Evolutionary conservation across 148 eudicot species (phyloP).

Genomic region (Dianthus caryophyllus): DNA sequence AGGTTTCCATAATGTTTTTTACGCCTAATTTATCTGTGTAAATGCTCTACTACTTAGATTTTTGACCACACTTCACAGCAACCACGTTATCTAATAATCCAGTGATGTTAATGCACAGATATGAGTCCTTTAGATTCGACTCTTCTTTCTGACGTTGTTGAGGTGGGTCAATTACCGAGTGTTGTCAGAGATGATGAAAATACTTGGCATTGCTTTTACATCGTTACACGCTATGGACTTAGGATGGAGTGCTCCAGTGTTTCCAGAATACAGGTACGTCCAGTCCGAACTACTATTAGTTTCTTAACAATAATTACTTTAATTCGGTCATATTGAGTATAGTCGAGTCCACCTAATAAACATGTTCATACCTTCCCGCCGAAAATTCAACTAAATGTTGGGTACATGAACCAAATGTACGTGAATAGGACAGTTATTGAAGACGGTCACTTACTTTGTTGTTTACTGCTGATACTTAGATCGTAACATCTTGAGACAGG

Average conservation of each 20-base stretch:
- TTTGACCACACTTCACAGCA: slow-evolving; percentile 3
- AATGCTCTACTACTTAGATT: neutral
- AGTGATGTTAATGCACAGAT: slow-evolving; percentile 38
- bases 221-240: slow-evolving; percentile 63
- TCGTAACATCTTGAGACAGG: slow-evolving; percentile 28
- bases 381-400: no score
- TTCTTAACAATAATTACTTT: neutral
- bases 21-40: neutral
- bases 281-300: neutral
- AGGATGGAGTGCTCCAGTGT: slow-evolving; percentile 71
- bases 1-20: slow-evolving; percentile 34
- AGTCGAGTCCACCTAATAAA: no score
- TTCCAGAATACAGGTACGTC: slow-evolving; percentile 62
- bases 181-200: slow-evolving; percentile 64
- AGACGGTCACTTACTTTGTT: neutral
- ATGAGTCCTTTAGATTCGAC: slow-evolving; percentile 89
- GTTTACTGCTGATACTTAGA: neutral
- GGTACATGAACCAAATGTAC: no score
- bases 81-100: neutral
- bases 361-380: no score
- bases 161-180: slow-evolving; percentile 64
- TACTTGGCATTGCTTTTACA: slow-evolving; percentile 58
- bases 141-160: slow-evolving; percentile 63
- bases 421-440: no score
- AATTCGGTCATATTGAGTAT: neutral